phyloP scores from a whole-genome alignment of 768 basidiomycete species.

The Suillus decipiens region DNA sequence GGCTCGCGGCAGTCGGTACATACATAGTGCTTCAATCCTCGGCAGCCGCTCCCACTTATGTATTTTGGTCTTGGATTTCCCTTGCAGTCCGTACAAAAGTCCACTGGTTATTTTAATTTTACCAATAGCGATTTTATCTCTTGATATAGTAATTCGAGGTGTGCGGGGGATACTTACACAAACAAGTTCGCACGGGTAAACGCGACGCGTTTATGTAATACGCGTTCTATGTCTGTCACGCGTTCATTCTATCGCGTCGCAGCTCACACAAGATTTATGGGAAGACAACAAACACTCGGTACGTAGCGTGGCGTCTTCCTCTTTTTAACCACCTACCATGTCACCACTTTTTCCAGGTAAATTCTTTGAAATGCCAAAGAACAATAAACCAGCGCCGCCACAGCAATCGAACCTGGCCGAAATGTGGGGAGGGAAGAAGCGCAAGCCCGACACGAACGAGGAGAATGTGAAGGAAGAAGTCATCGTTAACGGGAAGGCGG shows the following conservation, averaged over 20 bases:
- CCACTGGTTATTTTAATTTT: neutral
- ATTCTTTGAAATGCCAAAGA: slow-evolving; percentile 75
- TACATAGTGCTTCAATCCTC: no score
- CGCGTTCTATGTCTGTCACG: slow-evolving; percentile 27
- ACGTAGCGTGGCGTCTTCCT: slow-evolving; percentile 4
- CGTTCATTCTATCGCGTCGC: slow-evolving; percentile 20
- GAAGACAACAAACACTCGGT: slow-evolving; percentile 77
- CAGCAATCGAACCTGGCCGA: slow-evolving; percentile 81
- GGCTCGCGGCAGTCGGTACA: no score
- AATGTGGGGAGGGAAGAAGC: slow-evolving; percentile 65
- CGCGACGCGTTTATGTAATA: slow-evolving; percentile 12
- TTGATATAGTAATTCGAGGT: neutral
- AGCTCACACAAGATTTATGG: slow-evolving; percentile 43
- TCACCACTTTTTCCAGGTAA: slow-evolving; percentile 47
- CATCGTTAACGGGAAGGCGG: slow-evolving; percentile 6
- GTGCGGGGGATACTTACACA: neutral
- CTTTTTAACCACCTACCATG: neutral
- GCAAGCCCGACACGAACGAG: slow-evolving; percentile 30
- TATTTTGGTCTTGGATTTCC: no score
- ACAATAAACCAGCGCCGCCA: slow-evolving; percentile 62
- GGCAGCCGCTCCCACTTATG: no score
- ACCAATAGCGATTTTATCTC: neutral
- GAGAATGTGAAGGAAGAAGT: slow-evolving; percentile 26
- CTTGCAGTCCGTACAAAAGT: no score
- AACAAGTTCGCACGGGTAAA: neutral